Evolutionary conservation across 208 protist genomes (phyloP).

Genomic region (Trypanosoma scelopori): DNA sequence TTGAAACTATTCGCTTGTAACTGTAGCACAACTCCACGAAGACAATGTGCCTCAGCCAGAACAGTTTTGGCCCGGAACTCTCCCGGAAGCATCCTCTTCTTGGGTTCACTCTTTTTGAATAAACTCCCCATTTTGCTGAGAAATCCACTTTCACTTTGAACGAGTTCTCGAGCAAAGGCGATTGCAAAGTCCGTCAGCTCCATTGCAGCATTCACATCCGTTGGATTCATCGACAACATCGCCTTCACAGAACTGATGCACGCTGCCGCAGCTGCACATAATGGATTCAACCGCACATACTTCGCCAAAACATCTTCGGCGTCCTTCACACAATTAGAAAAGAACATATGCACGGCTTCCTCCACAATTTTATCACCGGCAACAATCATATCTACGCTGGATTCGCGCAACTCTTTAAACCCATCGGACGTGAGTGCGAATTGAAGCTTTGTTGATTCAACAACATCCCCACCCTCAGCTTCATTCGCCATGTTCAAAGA

Average conservation of each 20-base stretch:
- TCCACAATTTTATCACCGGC: constrained; percentile 33
- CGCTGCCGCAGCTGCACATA: constrained; percentile 35
- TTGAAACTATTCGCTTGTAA: constrained; percentile 40
- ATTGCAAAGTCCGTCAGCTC: constrained; percentile 32
- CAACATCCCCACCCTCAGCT: neutral
- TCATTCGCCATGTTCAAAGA: too few relatives aligned
- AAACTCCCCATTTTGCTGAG: constrained; percentile 29
- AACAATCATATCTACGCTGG: constrained; percentile 37
- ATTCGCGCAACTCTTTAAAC: constrained; percentile 29
- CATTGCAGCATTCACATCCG: constrained; percentile 39
- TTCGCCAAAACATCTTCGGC: constrained; percentile 41
- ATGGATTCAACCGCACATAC: constrained; percentile 32
- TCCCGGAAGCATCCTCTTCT: constrained; percentile 31
- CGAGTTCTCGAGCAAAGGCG: constrained; percentile 41
- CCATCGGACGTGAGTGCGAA: constrained; percentile 26
- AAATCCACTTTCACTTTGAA: constrained; percentile 16
- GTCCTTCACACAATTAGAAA: constrained; percentile 54
- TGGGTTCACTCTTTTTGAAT: constrained; percentile 27
- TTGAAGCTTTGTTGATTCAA: neutral
- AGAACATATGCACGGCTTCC: constrained; percentile 45
- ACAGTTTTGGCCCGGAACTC: constrained; percentile 64
- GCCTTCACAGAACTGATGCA: constrained; percentile 48
- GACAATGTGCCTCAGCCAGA: constrained; percentile 40
- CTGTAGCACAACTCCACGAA: constrained; percentile 50
- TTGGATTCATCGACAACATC: constrained; percentile 55